Percentiles rank a stretch among this genome's conserved stretches.
Evolutionary conservation across 2,329 filamentous ascomycete species (phyloP).

Genomic region (Ascochyta fabae): DNA sequence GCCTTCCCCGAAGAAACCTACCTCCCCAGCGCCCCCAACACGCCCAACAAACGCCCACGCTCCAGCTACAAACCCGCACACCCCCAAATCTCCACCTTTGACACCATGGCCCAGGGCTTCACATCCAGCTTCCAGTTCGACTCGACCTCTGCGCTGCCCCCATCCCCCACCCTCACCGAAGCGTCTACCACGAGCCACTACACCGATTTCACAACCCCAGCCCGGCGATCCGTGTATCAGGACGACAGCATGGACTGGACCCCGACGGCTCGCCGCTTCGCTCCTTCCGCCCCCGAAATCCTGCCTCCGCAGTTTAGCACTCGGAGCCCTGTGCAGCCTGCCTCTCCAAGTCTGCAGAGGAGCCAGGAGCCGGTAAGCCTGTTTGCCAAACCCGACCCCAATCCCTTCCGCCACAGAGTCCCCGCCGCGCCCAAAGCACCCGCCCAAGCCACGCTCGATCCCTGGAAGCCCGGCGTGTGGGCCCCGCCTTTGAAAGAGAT

Average conservation of each 20-base stretch:
- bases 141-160: conserved; percentile 34
- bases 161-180: conserved; percentile 42
- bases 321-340: conserved; percentile 13
- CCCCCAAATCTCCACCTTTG: conserved; percentile 40
- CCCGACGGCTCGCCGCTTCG: conserved; percentile 56
- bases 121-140: conserved; percentile 50
- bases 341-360: background rate
- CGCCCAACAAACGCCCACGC: conserved; percentile 24
- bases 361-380: conserved; percentile 21
- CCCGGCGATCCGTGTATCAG: conserved; percentile 15
- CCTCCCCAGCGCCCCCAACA: conserved; percentile 30
- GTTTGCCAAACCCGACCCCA: conserved; percentile 46
- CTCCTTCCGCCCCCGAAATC: conserved; percentile 40
- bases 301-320: conserved; percentile 28
- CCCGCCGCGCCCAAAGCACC: conserved; percentile 73
- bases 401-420: conserved; percentile 73
- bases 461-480: conserved; percentile 54
- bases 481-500: conserved; percentile 60
- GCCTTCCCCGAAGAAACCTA: conserved; percentile 32
- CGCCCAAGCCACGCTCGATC: conserved; percentile 67
- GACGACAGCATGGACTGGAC: conserved; percentile 77
- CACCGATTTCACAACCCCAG: conserved; percentile 36
- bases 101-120: conserved; percentile 45
- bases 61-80: conserved; percentile 35
- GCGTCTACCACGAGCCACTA: conserved; percentile 31